A percentile compares a stretch with the other conserved stretches of the same genome.
phyloP scores from a whole-genome alignment of 441 rosid species.

The Populus trichocarpa region DNA sequence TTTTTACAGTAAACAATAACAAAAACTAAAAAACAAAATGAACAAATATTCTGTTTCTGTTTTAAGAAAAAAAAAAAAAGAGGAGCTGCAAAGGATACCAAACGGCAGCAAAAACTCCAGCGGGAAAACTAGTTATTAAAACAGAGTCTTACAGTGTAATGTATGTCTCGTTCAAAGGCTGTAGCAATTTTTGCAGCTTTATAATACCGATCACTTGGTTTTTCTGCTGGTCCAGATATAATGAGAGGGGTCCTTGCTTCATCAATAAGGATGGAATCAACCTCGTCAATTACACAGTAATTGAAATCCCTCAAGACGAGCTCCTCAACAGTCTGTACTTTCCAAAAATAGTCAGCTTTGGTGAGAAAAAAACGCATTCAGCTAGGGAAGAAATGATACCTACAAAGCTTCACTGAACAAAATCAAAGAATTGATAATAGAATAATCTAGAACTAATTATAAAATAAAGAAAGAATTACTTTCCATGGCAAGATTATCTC shows the following conservation, averaged over 20 bases:
- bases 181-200: constrained; percentile 92
- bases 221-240: constrained; percentile 95
- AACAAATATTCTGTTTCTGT: not conserved
- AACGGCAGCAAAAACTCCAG: not conserved
- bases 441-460: constrained; percentile 17
- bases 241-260: constrained; percentile 99
- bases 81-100: not conserved
- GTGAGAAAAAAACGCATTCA: constrained; percentile 31
- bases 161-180: constrained; percentile 87
- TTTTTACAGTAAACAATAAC: not conserved
- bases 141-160: constrained; percentile 69
- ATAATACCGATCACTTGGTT: constrained; percentile 87
- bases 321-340: constrained; percentile 82
- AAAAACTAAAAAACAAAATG: not conserved
- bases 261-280: constrained; percentile 96
- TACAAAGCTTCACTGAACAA: constrained; percentile 1
- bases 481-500: constrained; percentile 99
- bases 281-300: constrained; percentile 93
- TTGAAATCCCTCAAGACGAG: constrained; percentile 90
- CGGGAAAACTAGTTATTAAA: not conserved
- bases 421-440: constrained; percentile 4
- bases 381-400: constrained; percentile 16
- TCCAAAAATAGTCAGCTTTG: constrained; percentile 7
- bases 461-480: constrained; percentile 65
- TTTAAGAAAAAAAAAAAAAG: not conserved